Base-by-base conservation (phyloP, 306 rosid species). In the Ammopiptanthus mongolicus region DNA sequence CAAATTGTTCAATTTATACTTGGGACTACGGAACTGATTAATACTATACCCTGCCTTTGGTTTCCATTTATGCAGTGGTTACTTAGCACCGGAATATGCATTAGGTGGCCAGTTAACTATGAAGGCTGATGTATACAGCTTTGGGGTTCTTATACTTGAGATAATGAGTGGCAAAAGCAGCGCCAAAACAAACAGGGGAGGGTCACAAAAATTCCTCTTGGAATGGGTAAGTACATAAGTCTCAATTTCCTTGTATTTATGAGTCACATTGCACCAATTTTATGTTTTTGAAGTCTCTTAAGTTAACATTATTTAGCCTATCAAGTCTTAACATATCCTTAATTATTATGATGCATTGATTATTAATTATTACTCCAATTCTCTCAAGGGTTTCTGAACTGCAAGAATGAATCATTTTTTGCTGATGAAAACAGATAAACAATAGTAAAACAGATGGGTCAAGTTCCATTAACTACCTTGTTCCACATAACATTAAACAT, bases 71-170 rank as follows among this genome's bases (percentile, higher is more conserved):
- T 72, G 48, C 87, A 96, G 99, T 10, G 99, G 99, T 53, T 96
- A 96, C 83, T 86, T 96, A 71, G 99, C 99, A 64, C 99, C 99
- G 0, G 99, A 96, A 77, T 96, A 96, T 87, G 98, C 97, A 42
- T 46, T 96, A 75, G 98, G 96, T 42, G 99, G 99, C 58, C 99
- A 86, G 74, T 80, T 96, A 80, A 96, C 99, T 33, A 42, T 76
- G 88, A 96, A 85, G 78, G 99, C 99, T 3, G 98, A 96, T 78
- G 84, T 92, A 25, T 96, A 87, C 83, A 96, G 99, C 64, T 96
- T 92, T 65, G 99, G 99, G 14, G 84, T 96, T 70, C 98, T 96
- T 75, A 0, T 88, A 69, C 98, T 96, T 74, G 99, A 92, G 87
- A 85, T 88, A 34, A 66, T 96, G n/a, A 79, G 93, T 65, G 97